Conservation (phyloP, 495 filamentous ascomycete species). For the Daldinia grandis region DNA sequence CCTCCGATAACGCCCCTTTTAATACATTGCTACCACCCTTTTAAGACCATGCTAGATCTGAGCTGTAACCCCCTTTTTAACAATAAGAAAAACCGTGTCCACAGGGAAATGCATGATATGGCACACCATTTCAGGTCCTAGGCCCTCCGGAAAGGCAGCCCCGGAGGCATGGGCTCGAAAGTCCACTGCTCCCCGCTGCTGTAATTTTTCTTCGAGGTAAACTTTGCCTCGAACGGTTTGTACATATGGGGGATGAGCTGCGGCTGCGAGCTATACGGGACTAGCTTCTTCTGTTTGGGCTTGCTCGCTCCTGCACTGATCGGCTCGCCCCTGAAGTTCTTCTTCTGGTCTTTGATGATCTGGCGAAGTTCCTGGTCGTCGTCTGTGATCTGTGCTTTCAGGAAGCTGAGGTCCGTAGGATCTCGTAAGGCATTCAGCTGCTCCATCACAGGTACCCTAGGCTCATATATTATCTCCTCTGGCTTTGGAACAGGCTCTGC, state of each 20-base stretch:
- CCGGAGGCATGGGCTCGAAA: conserved; percentile 39
- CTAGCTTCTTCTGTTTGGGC: conserved; percentile 31
- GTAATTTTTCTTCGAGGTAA: conserved; percentile 24
- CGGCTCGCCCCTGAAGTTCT: conserved; percentile 13
- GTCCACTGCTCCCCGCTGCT: conserved; percentile 17
- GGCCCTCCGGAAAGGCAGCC: background rate
- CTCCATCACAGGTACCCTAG: conserved; percentile 82
- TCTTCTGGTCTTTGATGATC: conserved; percentile 69
- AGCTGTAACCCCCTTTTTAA: background rate
- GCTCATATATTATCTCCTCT: conserved; percentile 69
- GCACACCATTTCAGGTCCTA: conserved; percentile 1
- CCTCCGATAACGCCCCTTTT: conserved; percentile 22
- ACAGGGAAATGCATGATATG: background rate
- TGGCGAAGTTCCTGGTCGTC: conserved; percentile 77
- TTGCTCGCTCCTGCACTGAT: conserved; percentile 11
- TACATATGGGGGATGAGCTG: conserved; percentile 44
- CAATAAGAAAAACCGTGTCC: conserved; percentile 9
- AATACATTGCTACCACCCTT: background rate
- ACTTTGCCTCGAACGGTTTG: conserved; percentile 39
- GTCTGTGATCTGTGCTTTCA: conserved; percentile 83
- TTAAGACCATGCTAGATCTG: background rate
- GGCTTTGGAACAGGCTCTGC: conserved; percentile 57
- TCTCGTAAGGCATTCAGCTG: conserved; percentile 54
- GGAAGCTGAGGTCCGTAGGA: conserved; percentile 63
- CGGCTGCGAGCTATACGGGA: conserved; percentile 44